Base-by-base conservation (phyloP, 805 yeast genomes). In the Sugiyamaella valdiviana region DNA sequence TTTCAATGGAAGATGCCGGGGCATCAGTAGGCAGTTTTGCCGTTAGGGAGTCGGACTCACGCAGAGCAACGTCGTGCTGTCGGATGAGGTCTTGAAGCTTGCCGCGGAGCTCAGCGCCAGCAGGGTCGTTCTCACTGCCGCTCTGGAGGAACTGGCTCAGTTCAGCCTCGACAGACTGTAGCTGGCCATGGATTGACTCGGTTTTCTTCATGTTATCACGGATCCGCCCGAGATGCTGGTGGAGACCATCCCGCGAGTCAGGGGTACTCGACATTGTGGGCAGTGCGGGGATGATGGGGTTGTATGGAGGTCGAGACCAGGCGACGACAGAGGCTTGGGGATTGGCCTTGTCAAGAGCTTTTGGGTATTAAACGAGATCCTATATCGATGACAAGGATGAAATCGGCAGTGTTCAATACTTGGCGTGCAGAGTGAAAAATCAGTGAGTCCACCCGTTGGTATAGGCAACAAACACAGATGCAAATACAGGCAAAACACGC, bases 51-150 rank as follows among this genome's bases (percentile, higher is more conserved):
- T 40, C 39, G 16, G 36, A 35, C 10, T 38, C 50, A 4, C 40
- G 41, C 4, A 50, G 15, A n/a, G 48, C 48, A 6, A 39, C 41
- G 12, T 44, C 48, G 16, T 48, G 51, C 20, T 51, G 49, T 7
- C 36, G 29, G 21, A 49, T 46, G 10, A 51, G 47, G 10, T 20
- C 16, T 21, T 42, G 45, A 9, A 51, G 45, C 16, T 46, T 45
- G 9, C 19, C 22, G n/a, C 43, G 42, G 6, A 29, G 15, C 16
- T 45, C 38, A n/a, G 42, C 17, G 10, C 37, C 14, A n/a, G 22
- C 20, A 5, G 29, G 32, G 19, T 17, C 42, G 19, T 32, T 46
- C 22, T 17, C 37, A 16, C 16, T 24, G 26, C 19, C 36, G 9
- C 20, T 29, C 41, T 39, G 22, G 7, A 39, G 42, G 12, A 24